Conservation (phyloP, 176 grass and related monocot genomes). For the Poa annua region DNA sequence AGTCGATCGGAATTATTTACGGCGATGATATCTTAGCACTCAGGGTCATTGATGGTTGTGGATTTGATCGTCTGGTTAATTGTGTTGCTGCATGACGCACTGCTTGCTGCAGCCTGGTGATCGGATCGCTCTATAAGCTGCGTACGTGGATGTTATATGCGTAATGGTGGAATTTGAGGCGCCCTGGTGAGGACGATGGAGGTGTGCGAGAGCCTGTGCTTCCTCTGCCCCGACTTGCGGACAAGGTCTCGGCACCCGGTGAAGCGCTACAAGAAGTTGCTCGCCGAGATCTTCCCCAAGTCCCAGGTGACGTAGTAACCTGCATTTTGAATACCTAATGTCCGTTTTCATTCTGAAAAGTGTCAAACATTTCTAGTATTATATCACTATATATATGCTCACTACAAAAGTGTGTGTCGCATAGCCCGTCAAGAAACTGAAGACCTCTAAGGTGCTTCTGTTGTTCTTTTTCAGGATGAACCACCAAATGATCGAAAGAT, state of each 20-base stretch:
- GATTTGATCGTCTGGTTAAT: constrained; percentile 3
- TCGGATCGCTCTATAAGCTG: not conserved
- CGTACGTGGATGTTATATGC: not conserved
- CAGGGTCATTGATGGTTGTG: too few species aligned
- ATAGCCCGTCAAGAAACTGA: not conserved
- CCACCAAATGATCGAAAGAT: constrained; percentile 91
- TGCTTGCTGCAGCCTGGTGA: not conserved
- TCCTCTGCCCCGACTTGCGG: constrained; percentile 76
- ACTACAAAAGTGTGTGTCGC: not conserved
- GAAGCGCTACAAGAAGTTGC: constrained; percentile 88
- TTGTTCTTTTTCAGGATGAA: constrained; percentile 70
- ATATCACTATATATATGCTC: not conserved
- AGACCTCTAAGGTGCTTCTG: not conserved
- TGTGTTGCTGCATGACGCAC: too few species aligned
- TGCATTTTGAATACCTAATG: not conserved
- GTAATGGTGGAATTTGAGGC: constrained; percentile 23
- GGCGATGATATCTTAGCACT: not conserved
- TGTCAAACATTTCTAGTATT: not conserved
- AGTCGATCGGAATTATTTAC: not conserved
- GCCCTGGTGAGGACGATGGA: constrained; percentile 57
- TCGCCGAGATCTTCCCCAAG: constrained; percentile 80
- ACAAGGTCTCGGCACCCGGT: constrained; percentile 84
- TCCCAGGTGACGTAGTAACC: constrained; percentile 50
- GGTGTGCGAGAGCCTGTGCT: constrained; percentile 78
- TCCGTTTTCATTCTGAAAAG: not conserved